Base-by-base conservation (phyloP, 1,284 basidiomycete species). In the Apiotrichum mycotoxinovorans region DNA sequence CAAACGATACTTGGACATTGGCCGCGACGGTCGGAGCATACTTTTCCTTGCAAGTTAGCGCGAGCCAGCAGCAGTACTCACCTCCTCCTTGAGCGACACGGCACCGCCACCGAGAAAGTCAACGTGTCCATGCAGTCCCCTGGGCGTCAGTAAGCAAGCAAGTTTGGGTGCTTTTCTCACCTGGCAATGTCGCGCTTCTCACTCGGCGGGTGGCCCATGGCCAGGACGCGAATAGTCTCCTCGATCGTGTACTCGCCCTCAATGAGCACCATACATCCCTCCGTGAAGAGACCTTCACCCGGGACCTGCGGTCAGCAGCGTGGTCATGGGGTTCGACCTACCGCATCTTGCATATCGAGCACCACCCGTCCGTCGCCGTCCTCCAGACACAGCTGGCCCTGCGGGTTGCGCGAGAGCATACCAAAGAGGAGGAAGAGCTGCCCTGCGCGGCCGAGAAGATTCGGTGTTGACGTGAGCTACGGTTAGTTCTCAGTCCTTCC, bases 221-320 rank as follows among this genome's bases (percentile, higher is more conserved):
- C 96, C 63, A 92, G 85, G 9, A 97, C 92, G 58, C 87, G 83
- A 53, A 99, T 81, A 1, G 84, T 88, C 50, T 88, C 89, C 30
- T 98, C 91, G 58, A 92, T 86, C 0, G 91, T 97, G 72, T 98
- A 99, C 69, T 94, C 91, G 34, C 96, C 96, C 77, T 98, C 96
- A 0, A 98, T 86, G 11, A 99, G 83, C 1, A 93, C 91, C 76
- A 97, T 88, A 59, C 88, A 91, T 0, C 96, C 96, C 75, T 98
- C 94, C 0, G 94, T 97, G 70, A 98, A 98, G 17, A 99, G 77
- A 0, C 96, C 96, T 73, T 97, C 94, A 44, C 93, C 92, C 7
- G 95, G 94, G 59, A 91, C 89, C 92, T 93, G 62, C 7, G 3
- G 57, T 45, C 11, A 53, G 52, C 40, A 26, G 30, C 1, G 42